These are phyloP conservation scores for Pythium pyrilobum DNA, from an alignment of 352 stramenopile species.

Conservation along the genomic window DNA sequence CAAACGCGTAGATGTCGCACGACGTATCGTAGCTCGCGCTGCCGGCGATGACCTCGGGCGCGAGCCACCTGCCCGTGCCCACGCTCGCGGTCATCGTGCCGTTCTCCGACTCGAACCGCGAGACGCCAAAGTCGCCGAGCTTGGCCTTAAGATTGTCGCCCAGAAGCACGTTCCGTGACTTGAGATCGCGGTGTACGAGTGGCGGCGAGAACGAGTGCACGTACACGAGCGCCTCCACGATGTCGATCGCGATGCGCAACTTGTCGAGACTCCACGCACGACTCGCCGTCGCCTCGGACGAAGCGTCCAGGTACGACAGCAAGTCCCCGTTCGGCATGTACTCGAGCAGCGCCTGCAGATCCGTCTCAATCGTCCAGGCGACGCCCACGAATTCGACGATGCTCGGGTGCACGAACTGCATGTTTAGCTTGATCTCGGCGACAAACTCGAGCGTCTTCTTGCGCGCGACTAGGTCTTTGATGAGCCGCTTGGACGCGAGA, in stretches of 20 bases:
- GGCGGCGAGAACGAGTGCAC: constrained; percentile 39
- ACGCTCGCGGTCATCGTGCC: constrained; percentile 15
- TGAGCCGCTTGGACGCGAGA: constrained; percentile 47
- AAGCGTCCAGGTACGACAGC: constrained; percentile 33
- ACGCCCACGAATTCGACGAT: constrained; percentile 64
- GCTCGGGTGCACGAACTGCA: constrained; percentile 47
- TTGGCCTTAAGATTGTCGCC: constrained; percentile 15
- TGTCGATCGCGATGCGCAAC: constrained; percentile 36
- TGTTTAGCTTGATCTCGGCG: constrained; percentile 69
- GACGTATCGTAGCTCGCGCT: constrained; percentile 27
- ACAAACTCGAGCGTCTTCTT: constrained; percentile 46
- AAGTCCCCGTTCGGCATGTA: constrained; percentile 62
- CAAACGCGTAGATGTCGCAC: constrained; percentile 44
- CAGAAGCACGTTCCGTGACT: constrained; percentile 42
- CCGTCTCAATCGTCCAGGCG: constrained; percentile 52
- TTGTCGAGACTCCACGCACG: constrained; percentile 5
- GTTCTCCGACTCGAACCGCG: constrained; percentile 9
- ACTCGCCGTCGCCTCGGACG: no score
- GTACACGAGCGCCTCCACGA: constrained; percentile 42
- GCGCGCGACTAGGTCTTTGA: constrained; percentile 37
- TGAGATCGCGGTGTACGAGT: constrained; percentile 40
- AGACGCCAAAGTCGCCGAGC: constrained; percentile 16
- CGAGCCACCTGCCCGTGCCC: constrained; percentile 27
- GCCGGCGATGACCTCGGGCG: constrained; percentile 36
- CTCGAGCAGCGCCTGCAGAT: constrained; percentile 61